A percentile compares a stretch with the other conserved stretches of the same genome.
These are phyloP conservation scores for Chaetomiaceae sp. DNA, from an alignment of 2,329 filamentous ascomycete species.

Conservation along the genomic window DNA sequence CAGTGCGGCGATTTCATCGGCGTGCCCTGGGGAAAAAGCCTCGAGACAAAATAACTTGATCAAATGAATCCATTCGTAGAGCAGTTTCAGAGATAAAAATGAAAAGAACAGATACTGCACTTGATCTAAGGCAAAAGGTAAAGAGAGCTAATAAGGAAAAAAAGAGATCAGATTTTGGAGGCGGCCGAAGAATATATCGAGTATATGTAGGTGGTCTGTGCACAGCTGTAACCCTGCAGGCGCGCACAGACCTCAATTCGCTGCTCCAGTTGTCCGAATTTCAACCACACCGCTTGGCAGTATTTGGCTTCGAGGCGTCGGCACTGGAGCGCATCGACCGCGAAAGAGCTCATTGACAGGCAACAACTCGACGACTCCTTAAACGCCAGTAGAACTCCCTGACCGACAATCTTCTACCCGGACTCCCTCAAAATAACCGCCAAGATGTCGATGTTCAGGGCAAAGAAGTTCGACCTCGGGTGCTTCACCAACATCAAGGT, in stretches of 20 bases:
- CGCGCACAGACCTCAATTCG: not conserved
- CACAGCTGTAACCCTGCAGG: slow-evolving; percentile 8
- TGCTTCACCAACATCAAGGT: slow-evolving; percentile 82
- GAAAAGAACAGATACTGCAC: slow-evolving; percentile 33
- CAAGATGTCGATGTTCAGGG: slow-evolving; percentile 78
- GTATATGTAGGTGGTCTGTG: slow-evolving; percentile 19
- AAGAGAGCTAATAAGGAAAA: slow-evolving; percentile 49
- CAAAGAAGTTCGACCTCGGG: slow-evolving; percentile 85
- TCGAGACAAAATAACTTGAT: slow-evolving; percentile 68
- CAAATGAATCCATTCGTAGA: slow-evolving; percentile 48
- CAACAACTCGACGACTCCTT: not conserved
- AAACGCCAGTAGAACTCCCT: not conserved
- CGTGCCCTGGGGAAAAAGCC: slow-evolving; percentile 64
- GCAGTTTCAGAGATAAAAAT: slow-evolving; percentile 60
- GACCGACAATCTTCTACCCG: too few species aligned
- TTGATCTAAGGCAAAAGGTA: slow-evolving; percentile 73
- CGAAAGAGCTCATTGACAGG: not conserved
- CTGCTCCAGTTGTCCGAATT: not conserved
- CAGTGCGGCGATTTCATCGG: slow-evolving; percentile 60
- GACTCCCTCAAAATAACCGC: slow-evolving; percentile 18
- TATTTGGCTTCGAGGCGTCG: not conserved
- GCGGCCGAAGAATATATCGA: slow-evolving; percentile 25
- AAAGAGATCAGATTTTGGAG: slow-evolving; percentile 29
- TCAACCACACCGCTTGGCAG: slow-evolving; percentile 12
- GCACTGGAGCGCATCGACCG: not conserved